A percentile compares a stretch with the other conserved stretches of the same genome.
Evolutionary conservation across 208 protist species (phyloP).

Genomic region (Crithidia brevicula): DNA sequence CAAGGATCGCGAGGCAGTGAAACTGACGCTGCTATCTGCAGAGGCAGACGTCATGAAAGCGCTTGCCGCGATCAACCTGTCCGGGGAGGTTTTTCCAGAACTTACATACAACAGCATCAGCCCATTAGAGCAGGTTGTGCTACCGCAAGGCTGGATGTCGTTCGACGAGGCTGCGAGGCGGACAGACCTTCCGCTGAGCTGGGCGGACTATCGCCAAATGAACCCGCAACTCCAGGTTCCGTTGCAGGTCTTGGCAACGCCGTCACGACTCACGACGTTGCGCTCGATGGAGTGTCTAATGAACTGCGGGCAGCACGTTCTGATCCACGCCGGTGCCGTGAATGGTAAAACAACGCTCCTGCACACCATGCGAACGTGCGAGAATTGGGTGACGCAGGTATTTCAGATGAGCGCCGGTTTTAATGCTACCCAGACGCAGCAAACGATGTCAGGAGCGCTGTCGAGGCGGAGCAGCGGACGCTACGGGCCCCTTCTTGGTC

Average conservation of each 20-base stretch:
- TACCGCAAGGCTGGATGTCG: slow-evolving; percentile 71
- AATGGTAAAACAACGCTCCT: slow-evolving; percentile 81
- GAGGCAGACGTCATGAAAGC: slow-evolving; percentile 26
- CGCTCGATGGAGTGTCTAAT: slow-evolving; percentile 73
- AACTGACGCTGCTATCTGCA: slow-evolving; percentile 47
- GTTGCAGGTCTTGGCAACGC: slow-evolving; percentile 62
- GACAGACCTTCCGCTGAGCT: slow-evolving; percentile 45
- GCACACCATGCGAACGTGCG: slow-evolving; percentile 50
- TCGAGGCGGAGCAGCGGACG: slow-evolving; percentile 44
- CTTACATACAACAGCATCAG: slow-evolving; percentile 19
- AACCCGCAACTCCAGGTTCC: slow-evolving; percentile 46
- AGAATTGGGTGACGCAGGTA: slow-evolving; percentile 62
- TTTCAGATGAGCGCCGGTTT: slow-evolving; percentile 57
- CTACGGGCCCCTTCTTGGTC: slow-evolving; percentile 66
- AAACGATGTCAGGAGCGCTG: slow-evolving; percentile 59
- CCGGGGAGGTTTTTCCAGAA: slow-evolving; percentile 29
- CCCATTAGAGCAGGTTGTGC: slow-evolving; percentile 32
- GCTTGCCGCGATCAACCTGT: slow-evolving; percentile 19
- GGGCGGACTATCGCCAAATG: slow-evolving; percentile 45
- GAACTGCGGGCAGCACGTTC: slow-evolving; percentile 75
- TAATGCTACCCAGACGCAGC: slow-evolving; percentile 51
- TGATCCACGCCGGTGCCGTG: slow-evolving; percentile 52
- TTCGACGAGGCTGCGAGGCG: slow-evolving; percentile 44
- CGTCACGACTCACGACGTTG: slow-evolving; percentile 59
- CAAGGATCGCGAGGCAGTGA: slow-evolving; percentile 41